phyloP scores from a whole-genome alignment of 2,329 filamentous ascomycete species.

The Thelonectria blattea region DNA sequence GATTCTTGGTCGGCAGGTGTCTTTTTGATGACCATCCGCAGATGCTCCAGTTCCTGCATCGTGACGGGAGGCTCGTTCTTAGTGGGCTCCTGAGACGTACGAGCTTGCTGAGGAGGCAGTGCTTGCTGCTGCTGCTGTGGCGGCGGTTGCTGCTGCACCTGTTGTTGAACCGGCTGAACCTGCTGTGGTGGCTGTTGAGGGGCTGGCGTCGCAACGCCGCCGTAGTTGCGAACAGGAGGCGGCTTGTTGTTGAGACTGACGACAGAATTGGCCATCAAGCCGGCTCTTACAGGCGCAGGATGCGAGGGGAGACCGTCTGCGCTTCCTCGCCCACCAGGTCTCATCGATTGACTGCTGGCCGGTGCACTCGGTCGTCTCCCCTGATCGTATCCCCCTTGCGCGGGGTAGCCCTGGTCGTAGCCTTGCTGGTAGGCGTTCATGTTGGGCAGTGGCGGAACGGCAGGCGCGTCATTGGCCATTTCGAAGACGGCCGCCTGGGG shows the following conservation, averaged over 20 bases:
- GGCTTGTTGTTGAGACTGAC: conserved; percentile 63
- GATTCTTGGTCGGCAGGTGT: conserved; percentile 75
- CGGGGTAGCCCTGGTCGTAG: conserved; percentile 35
- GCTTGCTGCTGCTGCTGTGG: conserved; percentile 36
- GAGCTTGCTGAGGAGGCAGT: conserved; percentile 40
- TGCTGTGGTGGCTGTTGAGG: conserved; percentile 35
- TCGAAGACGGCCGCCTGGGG: conserved; percentile 75
- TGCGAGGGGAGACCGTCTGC: conserved; percentile 62
- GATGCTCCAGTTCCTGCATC: conserved; percentile 74
- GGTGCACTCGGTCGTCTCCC: conserved; percentile 43
- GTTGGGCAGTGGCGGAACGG: conserved; percentile 57
- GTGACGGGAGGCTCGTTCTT: conserved; percentile 66
- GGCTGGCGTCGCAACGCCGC: conserved; percentile 51
- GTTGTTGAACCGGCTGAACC: conserved; percentile 30
- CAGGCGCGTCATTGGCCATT: conserved; percentile 68
- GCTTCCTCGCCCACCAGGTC: conserved; percentile 35
- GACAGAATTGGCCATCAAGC: conserved; percentile 64
- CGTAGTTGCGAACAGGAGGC: conserved; percentile 63
- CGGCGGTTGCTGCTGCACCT: conserved; percentile 40
- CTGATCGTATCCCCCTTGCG: conserved; percentile 35
- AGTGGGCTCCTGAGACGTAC: conserved; percentile 35
- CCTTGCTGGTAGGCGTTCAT: conserved; percentile 39
- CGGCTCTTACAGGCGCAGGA: conserved; percentile 67
- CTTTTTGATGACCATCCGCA: conserved; percentile 72
- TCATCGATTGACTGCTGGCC: conserved; percentile 30